Evolutionary conservation across 2,329 filamentous ascomycete species (phyloP).

Genomic region (Cladorrhinum sp.): DNA sequence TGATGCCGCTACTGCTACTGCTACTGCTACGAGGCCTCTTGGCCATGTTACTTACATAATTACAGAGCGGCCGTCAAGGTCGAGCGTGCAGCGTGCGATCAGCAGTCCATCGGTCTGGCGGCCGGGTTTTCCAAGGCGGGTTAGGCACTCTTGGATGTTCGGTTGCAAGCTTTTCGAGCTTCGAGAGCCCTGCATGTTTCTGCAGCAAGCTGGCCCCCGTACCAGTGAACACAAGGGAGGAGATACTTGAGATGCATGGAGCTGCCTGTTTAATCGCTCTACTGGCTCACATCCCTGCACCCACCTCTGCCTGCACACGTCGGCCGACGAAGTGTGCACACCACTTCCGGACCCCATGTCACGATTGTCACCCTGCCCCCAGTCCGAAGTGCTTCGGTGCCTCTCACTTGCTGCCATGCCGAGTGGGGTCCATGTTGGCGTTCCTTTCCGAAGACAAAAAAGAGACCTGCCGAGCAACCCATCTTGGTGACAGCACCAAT

Average conservation of each 20-base stretch:
- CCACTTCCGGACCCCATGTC: conserved; percentile 25
- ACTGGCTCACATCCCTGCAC: conserved; percentile 30
- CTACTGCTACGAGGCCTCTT: background rate
- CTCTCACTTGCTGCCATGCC: conserved; percentile 13
- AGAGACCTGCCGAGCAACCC: conserved; percentile 29
- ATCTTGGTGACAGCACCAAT: conserved; percentile 29
- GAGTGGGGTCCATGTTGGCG: conserved; percentile 32
- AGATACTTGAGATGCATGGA: conserved; percentile 28
- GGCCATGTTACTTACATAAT: background rate
- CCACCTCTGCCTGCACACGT: conserved; percentile 26
- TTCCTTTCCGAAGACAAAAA: conserved; percentile 27
- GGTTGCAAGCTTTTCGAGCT: conserved; percentile 6
- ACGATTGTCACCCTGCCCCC: conserved; percentile 16
- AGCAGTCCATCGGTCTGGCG: conserved; percentile 18
- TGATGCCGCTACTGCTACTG: too few species aligned
- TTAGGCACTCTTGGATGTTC: conserved; percentile 22
- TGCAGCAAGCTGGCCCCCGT: conserved; percentile 26
- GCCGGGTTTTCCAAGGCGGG: conserved; percentile 26
- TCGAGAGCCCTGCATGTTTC: conserved; percentile 23
- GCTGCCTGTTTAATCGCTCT: conserved; percentile 34
- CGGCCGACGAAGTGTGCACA: conserved; percentile 22
- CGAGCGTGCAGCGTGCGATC: conserved; percentile 15
- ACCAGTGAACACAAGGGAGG: conserved; percentile 29
- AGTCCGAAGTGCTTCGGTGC: background rate
- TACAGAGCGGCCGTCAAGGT: conserved; percentile 2